Evolutionary conservation across 2,329 filamentous ascomycete species (phyloP), one percentile per base, ranked within the genome.

Genomic region (Diaporthe nobilis): DNA sequence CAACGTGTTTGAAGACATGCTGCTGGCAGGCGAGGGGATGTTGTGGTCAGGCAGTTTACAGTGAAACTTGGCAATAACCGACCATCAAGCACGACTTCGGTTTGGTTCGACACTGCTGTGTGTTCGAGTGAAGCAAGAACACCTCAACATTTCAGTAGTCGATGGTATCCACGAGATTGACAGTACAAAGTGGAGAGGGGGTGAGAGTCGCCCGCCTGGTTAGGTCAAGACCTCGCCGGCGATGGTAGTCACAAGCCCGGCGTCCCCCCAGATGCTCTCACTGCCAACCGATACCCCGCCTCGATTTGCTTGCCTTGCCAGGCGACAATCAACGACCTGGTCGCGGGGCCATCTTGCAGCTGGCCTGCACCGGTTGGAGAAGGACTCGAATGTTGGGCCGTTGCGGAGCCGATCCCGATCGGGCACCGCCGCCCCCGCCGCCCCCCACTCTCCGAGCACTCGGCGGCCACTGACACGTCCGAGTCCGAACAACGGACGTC

Each of bases 1-100:
- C 28, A 86, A 77, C 15, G 80, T 72, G 10, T 17, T 34, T 10
- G 71, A 73, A 65, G 71, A 34, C 71, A 73, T 73, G n/a, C 28
- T 55, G 31, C 37, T 37, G 44, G 13, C 47, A 65, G 22, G 20
- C 10, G 34, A 49, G 44, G 8, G 22, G 47, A 25, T 47, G 37
- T n/a, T 37, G 28, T 31, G 34, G 22, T 49, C 17, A 65, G 63
- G 63, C 9, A 15, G 44, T 51, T 15, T 34, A 25, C 15, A 51
- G 31, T 17, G 2, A 3, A 63, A 17, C 13, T 31, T 10, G 12
- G 49, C 10, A 28, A 53, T 25, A 22, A 5, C 9, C 22, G 31
- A 39, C 22, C 15, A 12, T 34, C 20, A 22, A 39, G n/a, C 31
- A 49, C 15, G 22, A 37, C 31, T 53, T 51, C 2, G 31, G 47